These are phyloP conservation scores for Lipomyces lipofer DNA, from an alignment of 805 yeast genomes.

Conservation along the genomic window DNA sequence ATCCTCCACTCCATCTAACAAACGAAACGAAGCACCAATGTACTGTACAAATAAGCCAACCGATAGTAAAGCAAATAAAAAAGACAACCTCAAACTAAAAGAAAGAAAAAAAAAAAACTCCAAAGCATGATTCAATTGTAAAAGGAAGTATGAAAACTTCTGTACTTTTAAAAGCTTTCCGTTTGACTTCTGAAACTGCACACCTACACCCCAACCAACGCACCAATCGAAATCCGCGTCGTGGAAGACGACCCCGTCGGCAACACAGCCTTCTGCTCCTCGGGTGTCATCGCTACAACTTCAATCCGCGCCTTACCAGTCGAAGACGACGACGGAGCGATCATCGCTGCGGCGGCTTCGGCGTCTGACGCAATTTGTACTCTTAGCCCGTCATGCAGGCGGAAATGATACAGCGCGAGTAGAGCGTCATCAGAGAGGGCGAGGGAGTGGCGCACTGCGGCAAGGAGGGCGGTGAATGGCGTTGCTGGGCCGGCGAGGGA, in stretches of 20 bases:
- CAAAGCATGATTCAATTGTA: not conserved
- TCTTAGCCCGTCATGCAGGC: not conserved
- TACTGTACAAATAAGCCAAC: too few relatives aligned
- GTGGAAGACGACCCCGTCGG: not conserved
- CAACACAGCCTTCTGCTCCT: not conserved
- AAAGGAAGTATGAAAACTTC: too few relatives aligned
- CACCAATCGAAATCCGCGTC: constrained; percentile 1
- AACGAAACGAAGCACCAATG: not conserved
- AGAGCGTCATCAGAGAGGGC: too few relatives aligned
- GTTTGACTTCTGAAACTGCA: too few relatives aligned
- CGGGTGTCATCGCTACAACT: not conserved
- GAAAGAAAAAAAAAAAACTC: not conserved
- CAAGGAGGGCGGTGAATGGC: too few relatives aligned
- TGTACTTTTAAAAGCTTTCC: too few relatives aligned
- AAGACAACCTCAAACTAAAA: not conserved
- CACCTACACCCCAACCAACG: not conserved
- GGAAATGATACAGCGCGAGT: not conserved
- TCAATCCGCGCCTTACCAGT: not conserved
- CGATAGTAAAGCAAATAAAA: not conserved
- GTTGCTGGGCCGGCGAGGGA: too few relatives aligned
- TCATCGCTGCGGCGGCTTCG: not conserved
- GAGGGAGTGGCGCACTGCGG: too few relatives aligned
- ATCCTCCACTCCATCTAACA: not conserved
- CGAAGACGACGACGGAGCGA: too few relatives aligned
- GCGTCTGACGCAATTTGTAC: not conserved